Percentiles rank a stretch among this genome's conserved stretches.
phyloP scores from a whole-genome alignment of 495 filamentous ascomycete species.

The Rostrohypoxylon terebratum region DNA sequence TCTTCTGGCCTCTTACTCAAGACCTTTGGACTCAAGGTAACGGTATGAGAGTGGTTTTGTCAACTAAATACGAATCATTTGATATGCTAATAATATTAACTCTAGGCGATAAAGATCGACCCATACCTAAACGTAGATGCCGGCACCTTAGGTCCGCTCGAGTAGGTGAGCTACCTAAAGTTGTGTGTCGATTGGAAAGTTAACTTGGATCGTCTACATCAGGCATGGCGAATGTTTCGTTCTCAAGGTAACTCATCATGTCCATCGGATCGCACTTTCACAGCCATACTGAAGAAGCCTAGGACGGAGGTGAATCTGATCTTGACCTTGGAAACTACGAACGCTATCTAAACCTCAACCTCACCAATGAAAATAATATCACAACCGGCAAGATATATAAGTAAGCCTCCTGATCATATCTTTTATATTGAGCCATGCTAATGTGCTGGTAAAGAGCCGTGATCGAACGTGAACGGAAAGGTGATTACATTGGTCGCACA shows the following conservation, averaged over 20 bases:
- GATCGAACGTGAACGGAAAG: constrained; percentile 76
- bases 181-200: constrained; percentile 8
- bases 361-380: constrained; percentile 87
- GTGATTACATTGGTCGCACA: constrained; percentile 90
- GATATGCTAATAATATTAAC: background rate
- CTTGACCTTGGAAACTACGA: constrained; percentile 98
- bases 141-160: constrained; percentile 74
- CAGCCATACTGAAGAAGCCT: constrained; percentile 5
- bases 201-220: constrained; percentile 8
- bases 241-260: constrained; percentile 51
- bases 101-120: constrained; percentile 72
- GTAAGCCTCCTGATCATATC: constrained; percentile 71
- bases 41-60: constrained; percentile 20
- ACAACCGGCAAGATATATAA: constrained; percentile 96
- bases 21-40: constrained; percentile 77
- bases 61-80: background rate
- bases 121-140: constrained; percentile 90
- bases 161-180: constrained; percentile 63
- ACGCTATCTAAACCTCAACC: constrained; percentile 69
- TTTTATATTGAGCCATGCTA: constrained; percentile 19
- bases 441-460: constrained; percentile 75
- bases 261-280: background rate
- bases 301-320: constrained; percentile 84
- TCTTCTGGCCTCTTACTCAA: constrained; percentile 82
- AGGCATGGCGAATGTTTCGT: constrained; percentile 59